Evolutionary conservation across 2,329 filamentous ascomycete genomes (phyloP), one percentile per base, ranked within the genome.

Genomic region (Pestalotiopsis sp.): DNA sequence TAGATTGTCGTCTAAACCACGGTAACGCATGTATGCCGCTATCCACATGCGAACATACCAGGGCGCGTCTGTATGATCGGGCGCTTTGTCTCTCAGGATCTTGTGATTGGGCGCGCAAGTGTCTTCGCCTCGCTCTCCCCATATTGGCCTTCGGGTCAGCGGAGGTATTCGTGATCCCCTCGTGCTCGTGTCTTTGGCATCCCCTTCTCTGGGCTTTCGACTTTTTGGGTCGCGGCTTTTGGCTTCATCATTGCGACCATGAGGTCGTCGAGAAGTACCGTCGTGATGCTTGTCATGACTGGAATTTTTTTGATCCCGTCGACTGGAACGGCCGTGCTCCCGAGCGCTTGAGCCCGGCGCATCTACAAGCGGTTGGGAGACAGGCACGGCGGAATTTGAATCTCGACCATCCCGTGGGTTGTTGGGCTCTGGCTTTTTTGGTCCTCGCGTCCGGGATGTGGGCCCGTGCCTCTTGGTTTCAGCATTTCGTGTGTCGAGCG

Each of bases 31-130:
- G 55, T 67, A 67, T 7, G 60, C 66, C 35, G 35, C 55, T 7
- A 67, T 40, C 66, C 66, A 67, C 52, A 59, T 48, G 48, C 66
- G 61, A 20, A 67, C 66, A 44, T 64, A 64, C 60, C 38, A 59
- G 13, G 66, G 66, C 61, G 66, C 60, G 14, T 63, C 60, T n/a
- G 39, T 63, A 30, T 63, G 60, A 20, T 63, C 39, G n/a, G 60
- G 60, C 4, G 40, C 60, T 22, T 63, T 63, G 60, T 63, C 60
- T 30, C 20, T 52, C n/a, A 63, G 20, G 11, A 63, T 63, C 17
- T 44, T 24, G 11, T 52, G 60, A 14, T 63, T 44, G 7, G 60
- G 60, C 38, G 39, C 60, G 20, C 38, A 35, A 13, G 35, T 24
- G 39, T 63, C 60, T 48, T 63, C 60, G 39, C 60, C 60, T 24